phyloP scores from a whole-genome alignment of 306 rosid genomes.

The Carpinus viminea region DNA sequence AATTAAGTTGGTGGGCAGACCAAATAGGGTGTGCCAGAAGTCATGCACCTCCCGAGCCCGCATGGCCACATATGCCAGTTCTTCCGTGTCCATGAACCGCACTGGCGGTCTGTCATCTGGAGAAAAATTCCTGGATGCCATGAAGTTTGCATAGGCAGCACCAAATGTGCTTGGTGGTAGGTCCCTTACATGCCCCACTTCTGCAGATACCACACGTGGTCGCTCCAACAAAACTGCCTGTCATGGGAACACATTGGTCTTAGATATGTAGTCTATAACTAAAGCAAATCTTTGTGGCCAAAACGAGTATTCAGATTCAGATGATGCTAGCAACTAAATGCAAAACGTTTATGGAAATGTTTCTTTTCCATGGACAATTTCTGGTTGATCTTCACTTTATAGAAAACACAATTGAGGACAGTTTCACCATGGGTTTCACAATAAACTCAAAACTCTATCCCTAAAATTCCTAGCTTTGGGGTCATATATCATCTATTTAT shows the following conservation, averaged over 20 bases:
- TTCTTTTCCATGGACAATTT: not conserved
- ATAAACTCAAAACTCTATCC: not conserved
- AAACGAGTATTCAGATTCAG: no score
- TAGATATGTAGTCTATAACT: not conserved
- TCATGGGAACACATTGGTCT: conserved; percentile 18
- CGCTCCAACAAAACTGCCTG: conserved; percentile 69
- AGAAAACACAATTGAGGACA: not conserved
- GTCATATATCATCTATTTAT: not conserved
- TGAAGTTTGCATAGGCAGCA: conserved; percentile 87
- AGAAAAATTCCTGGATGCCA: conserved; percentile 95
- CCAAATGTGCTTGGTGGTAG: conserved; percentile 80
- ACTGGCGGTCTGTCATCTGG: conserved; percentile 95
- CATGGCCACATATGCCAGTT: conserved; percentile 78
- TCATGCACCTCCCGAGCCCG: conserved; percentile 95
- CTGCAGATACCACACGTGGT: conserved; percentile 68
- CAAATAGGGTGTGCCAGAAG: conserved; percentile 91
- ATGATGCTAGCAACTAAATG: not conserved
- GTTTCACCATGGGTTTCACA: not conserved
- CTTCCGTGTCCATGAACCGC: conserved; percentile 86
- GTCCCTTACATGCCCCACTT: conserved; percentile 89
- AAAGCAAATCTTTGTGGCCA: not conserved
- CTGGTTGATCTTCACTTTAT: not conserved
- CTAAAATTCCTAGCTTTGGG: not conserved
- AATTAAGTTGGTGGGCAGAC: conserved; percentile 84
- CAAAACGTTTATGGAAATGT: not conserved